These are phyloP conservation scores for Pinus albicaulis DNA, from an alignment of 75 land plant genomes.

Conservation along the genomic window DNA sequence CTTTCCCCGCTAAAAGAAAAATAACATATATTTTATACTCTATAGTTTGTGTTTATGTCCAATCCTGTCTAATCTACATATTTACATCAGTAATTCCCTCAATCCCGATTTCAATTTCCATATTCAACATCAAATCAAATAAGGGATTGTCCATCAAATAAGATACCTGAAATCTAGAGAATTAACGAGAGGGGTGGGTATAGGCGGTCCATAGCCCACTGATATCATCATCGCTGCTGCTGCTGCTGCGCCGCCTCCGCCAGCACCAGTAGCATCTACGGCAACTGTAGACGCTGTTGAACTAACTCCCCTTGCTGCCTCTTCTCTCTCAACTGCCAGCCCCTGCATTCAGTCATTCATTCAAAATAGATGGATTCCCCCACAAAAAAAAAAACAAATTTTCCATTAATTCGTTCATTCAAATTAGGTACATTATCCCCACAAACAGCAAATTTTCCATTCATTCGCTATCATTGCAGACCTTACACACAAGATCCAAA, in stretches of 20 bases:
- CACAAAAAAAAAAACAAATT: neutral
- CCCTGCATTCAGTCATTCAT: slow-evolving; percentile 45
- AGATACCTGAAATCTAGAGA: slow-evolving; percentile 70
- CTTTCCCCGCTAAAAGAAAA: too few species aligned
- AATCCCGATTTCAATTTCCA: too few species aligned
- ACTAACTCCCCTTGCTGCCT: slow-evolving; percentile 29
- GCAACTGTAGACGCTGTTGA: slow-evolving; percentile 14
- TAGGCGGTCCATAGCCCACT: slow-evolving; percentile 52
- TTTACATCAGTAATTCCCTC: too few species aligned
- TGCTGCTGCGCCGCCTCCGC: slow-evolving; percentile 27
- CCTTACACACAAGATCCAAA: slow-evolving; percentile 76
- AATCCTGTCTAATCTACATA: too few species aligned
- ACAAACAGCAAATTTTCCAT: slow-evolving; percentile 1
- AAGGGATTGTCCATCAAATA: neutral
- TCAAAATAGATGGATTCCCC: slow-evolving; percentile 10
- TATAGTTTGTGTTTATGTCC: too few species aligned
- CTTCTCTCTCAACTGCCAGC: slow-evolving; percentile 82
- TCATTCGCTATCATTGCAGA: slow-evolving; percentile 5
- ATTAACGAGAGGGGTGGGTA: slow-evolving; percentile 33
- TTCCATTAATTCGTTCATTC: too few species aligned
- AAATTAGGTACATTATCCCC: too few species aligned
- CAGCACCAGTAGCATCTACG: slow-evolving; percentile 18
- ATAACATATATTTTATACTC: too few species aligned
- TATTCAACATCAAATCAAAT: too few species aligned
- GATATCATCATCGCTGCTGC: slow-evolving; percentile 15